Conservation (phyloP, 345 rosid species). For the Arabidopsis thaliana region DNA sequence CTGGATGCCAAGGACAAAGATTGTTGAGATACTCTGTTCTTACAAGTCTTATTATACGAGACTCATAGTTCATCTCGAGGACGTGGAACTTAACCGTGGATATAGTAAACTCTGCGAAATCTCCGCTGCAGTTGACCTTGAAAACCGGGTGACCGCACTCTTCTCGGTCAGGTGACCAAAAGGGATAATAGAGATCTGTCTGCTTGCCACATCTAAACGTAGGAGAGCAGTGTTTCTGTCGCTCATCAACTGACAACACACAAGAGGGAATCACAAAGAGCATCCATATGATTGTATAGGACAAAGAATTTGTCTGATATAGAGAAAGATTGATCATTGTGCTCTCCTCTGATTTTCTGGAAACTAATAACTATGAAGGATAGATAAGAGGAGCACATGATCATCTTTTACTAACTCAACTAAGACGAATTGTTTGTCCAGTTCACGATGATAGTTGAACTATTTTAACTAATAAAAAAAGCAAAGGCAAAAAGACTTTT, state of each 20-base stretch:
- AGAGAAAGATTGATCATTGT: background rate
- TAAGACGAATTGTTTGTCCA: no score
- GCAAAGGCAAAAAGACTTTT: no score
- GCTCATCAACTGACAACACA: background rate
- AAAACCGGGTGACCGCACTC: background rate
- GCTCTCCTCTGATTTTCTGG: background rate
- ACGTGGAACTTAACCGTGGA: background rate
- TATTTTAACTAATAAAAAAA: no score
- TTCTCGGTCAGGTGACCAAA: background rate
- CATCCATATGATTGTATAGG: background rate
- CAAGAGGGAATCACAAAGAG: background rate
- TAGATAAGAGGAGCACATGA: no score
- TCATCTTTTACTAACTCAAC: background rate
- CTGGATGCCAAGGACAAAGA: background rate
- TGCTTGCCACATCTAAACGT: background rate
- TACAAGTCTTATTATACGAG: background rate
- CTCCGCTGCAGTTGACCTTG: background rate
- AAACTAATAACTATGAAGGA: background rate
- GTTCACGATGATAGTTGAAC: no score
- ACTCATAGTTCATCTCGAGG: background rate
- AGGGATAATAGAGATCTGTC: background rate
- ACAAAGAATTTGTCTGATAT: background rate
- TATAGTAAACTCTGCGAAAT: background rate
- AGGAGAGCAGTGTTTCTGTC: accelerated
- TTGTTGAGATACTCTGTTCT: background rate